These are phyloP conservation scores for Fragaria ananassa DNA, from an alignment of 306 rosid species.

Conservation along the genomic window DNA sequence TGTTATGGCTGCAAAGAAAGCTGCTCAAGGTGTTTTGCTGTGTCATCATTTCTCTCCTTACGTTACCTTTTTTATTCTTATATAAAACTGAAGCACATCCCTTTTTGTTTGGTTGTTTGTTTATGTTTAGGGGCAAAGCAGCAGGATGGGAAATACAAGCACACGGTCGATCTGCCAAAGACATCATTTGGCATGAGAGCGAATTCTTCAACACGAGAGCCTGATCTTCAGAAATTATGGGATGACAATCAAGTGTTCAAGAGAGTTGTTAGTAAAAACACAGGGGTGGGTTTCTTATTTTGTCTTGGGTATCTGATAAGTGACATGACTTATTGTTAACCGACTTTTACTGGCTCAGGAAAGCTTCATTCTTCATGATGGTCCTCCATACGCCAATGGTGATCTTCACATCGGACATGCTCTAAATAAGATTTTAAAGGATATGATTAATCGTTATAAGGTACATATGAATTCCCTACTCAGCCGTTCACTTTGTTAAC, in stretches of 20 bases:
- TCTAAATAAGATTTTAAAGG: slow-evolving; percentile 90
- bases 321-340: slow-evolving; percentile 30
- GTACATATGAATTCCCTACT: slow-evolving; percentile 34
- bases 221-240: slow-evolving; percentile 95
- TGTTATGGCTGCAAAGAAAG: slow-evolving; percentile 83
- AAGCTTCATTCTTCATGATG: slow-evolving; percentile 88
- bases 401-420: slow-evolving; percentile 99
- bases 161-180: slow-evolving; percentile 94
- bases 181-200: slow-evolving; percentile 94
- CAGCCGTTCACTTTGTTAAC: slow-evolving; percentile 17
- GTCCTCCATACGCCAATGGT: slow-evolving; percentile 98
- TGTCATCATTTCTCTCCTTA: slow-evolving; percentile 11
- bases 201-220: slow-evolving; percentile 73
- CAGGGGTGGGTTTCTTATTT: slow-evolving; percentile 57
- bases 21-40: slow-evolving; percentile 55
- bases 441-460: slow-evolving; percentile 93
- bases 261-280: slow-evolving; percentile 64
- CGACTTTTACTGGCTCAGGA: slow-evolving; percentile 45
- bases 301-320: slow-evolving; percentile 13
- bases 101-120: slow-evolving; percentile 19
- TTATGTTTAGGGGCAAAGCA: slow-evolving; percentile 55
- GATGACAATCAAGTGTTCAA: slow-evolving; percentile 79
- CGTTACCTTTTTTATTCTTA: neutral
- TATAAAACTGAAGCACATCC: neutral
- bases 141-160: slow-evolving; percentile 93